These are phyloP conservation scores for Paecilomyces variotii DNA, from an alignment of 2,329 filamentous ascomycete species.

Conservation along the genomic window DNA sequence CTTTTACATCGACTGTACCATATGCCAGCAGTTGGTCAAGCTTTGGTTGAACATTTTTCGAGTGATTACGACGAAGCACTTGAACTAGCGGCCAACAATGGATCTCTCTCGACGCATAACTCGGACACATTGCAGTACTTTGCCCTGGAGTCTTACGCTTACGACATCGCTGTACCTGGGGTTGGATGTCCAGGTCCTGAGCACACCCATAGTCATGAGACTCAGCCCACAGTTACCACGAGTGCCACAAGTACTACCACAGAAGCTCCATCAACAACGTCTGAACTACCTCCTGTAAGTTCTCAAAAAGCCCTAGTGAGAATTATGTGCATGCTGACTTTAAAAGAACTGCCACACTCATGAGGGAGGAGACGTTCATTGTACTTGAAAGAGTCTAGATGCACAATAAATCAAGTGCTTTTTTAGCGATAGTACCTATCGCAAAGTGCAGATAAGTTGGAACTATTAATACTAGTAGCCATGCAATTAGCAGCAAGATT, in stretches of 20 bases:
- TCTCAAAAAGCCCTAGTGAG: too few relatives aligned
- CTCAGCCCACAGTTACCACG: slow-evolving; percentile 4
- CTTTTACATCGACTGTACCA: slow-evolving; percentile 61
- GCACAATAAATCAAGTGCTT: too few relatives aligned
- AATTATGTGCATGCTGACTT: slow-evolving; percentile 1
- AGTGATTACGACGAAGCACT: slow-evolving; percentile 51
- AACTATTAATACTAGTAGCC: too few relatives aligned
- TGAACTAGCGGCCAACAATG: slow-evolving; percentile 44
- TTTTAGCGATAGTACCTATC: too few relatives aligned
- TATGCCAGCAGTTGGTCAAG: slow-evolving; percentile 53
- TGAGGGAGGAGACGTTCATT: slow-evolving; percentile 33
- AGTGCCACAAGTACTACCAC: slow-evolving; percentile 8
- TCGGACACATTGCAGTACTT: slow-evolving; percentile 61
- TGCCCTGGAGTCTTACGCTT: slow-evolving; percentile 57
- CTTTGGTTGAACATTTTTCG: slow-evolving; percentile 54
- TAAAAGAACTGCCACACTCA: slow-evolving; percentile 35
- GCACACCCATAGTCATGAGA: slow-evolving; percentile 7
- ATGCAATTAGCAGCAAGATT: too few relatives aligned
- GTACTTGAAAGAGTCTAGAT: slow-evolving; percentile 14
- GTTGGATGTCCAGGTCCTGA: slow-evolving; percentile 49
- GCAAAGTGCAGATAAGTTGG: too few relatives aligned
- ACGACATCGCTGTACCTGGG: slow-evolving; percentile 56
- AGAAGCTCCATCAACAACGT: slow-evolving; percentile 8
- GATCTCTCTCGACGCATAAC: slow-evolving; percentile 46
- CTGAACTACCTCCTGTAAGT: slow-evolving; percentile 20